phyloP scores from a whole-genome alignment of 768 basidiomycete species.

The Podaxis sp. region DNA sequence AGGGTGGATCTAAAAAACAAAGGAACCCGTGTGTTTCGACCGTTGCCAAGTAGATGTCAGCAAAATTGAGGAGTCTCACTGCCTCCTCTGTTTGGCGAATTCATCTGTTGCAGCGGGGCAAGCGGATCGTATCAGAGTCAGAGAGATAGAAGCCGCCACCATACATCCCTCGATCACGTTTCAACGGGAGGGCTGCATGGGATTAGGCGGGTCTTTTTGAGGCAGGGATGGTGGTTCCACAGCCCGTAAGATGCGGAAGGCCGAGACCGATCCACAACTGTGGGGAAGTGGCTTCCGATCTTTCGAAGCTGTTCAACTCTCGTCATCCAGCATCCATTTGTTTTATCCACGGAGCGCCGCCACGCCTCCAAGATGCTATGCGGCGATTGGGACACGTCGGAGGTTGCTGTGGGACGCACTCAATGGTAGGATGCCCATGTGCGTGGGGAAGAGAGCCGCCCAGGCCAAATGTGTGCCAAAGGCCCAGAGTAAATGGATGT shows the following conservation, averaged over 20 bases:
- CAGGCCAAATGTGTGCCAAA: neutral
- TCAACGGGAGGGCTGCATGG: neutral
- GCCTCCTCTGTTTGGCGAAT: neutral
- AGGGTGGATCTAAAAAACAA: neutral
- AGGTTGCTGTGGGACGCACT: neutral
- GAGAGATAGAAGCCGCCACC: neutral
- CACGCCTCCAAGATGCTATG: neutral
- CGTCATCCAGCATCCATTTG: neutral
- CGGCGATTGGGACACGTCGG: neutral
- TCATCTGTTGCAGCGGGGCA: neutral
- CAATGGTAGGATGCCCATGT: neutral
- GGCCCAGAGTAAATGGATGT: neutral
- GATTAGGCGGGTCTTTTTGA: neutral
- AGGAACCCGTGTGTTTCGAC: neutral
- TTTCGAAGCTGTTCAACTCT: neutral
- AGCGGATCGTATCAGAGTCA: neutral
- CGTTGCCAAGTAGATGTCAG: neutral
- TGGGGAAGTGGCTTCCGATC: constrained; percentile 6
- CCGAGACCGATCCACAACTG: neutral
- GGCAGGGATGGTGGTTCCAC: neutral
- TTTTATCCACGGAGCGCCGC: neutral
- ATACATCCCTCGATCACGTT: neutral
- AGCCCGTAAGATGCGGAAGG: constrained; percentile 9
- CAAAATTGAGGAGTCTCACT: neutral
- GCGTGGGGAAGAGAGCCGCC: neutral